phyloP scores from a whole-genome alignment of 139 green algal genomes.

The Chlorella sp. region DNA sequence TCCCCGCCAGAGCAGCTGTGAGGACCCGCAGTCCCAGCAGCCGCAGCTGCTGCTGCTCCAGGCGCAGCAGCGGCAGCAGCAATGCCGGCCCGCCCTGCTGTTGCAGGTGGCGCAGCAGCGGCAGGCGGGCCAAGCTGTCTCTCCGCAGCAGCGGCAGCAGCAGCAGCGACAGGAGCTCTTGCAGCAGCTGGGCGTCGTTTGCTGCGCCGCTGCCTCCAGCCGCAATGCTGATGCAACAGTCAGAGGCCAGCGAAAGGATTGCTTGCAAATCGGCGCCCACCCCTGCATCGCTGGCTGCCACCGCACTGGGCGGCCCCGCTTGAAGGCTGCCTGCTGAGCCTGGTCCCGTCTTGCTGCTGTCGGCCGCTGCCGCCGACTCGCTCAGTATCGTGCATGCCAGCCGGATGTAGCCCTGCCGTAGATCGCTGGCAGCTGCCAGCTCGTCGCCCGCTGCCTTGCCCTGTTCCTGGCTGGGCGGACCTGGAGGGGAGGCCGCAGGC shows the following conservation, averaged over 20 bases:
- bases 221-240: slow-evolving; percentile 19
- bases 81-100: slow-evolving; percentile 7
- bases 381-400: background rate
- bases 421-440: background rate
- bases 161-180: slow-evolving; percentile 43
- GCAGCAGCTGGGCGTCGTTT: slow-evolving; percentile 36
- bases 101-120: slow-evolving; percentile 30
- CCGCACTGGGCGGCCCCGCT: background rate
- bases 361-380: background rate
- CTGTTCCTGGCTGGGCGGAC: background rate
- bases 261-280: slow-evolving; percentile 17
- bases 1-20: slow-evolving; percentile 22
- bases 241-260: background rate
- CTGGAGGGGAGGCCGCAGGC: background rate
- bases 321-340: background rate
- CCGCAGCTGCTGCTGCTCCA: slow-evolving; percentile 49
- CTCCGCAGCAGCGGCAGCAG: slow-evolving; percentile 32
- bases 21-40: slow-evolving; percentile 51
- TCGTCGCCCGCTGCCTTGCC: background rate
- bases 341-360: background rate
- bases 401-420: background rate
- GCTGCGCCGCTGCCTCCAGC: background rate
- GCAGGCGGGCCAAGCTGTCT: slow-evolving; percentile 16
- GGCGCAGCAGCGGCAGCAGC: slow-evolving; percentile 42
- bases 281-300: background rate